These are phyloP conservation scores for Omphalotus olearius DNA, from an alignment of 1,284 basidiomycete species.

Conservation along the genomic window DNA sequence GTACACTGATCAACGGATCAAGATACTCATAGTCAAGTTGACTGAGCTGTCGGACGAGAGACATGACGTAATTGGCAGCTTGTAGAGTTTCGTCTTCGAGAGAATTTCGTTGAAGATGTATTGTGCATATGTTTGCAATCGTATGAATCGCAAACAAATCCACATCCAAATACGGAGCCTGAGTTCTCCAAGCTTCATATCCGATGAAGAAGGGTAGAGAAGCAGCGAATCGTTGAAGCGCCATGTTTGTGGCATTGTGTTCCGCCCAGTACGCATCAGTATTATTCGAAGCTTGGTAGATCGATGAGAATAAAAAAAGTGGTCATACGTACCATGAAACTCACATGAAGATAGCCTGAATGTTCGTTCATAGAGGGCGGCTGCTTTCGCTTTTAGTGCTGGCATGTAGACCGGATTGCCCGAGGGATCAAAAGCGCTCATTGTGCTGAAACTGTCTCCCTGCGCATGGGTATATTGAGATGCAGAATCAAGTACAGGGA, in stretches of 20 bases:
- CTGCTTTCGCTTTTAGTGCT: slow-evolving; percentile 42
- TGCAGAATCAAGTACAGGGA: not conserved
- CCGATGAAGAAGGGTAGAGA: slow-evolving; percentile 36
- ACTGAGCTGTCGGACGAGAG: slow-evolving; percentile 40
- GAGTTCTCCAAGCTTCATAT: slow-evolving; percentile 27
- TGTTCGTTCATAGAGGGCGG: slow-evolving; percentile 47
- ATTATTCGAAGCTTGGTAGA: slow-evolving; percentile 21
- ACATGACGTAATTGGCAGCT: slow-evolving; percentile 40
- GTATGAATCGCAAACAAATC: slow-evolving; percentile 49
- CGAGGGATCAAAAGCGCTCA: slow-evolving; percentile 10
- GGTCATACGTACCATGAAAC: slow-evolving; percentile 14
- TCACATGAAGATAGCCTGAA: slow-evolving; percentile 39
- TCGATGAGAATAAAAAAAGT: not conserved
- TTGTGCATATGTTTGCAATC: slow-evolving; percentile 43
- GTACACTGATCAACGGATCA: slow-evolving; percentile 45
- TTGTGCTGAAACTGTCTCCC: not conserved
- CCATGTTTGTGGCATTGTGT: slow-evolving; percentile 36
- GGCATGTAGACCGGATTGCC: slow-evolving; percentile 22
- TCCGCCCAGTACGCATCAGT: slow-evolving; percentile 30
- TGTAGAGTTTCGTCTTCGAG: slow-evolving; percentile 36
- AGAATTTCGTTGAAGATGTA: slow-evolving; percentile 42
- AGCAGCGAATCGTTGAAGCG: slow-evolving; percentile 37
- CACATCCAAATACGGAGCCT: slow-evolving; percentile 32
- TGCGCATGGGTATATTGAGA: not conserved
- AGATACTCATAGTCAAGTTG: slow-evolving; percentile 48